phyloP scores from a whole-genome alignment of 1,139 yeast genomes.

The Trichomonascaceae sp. region DNA sequence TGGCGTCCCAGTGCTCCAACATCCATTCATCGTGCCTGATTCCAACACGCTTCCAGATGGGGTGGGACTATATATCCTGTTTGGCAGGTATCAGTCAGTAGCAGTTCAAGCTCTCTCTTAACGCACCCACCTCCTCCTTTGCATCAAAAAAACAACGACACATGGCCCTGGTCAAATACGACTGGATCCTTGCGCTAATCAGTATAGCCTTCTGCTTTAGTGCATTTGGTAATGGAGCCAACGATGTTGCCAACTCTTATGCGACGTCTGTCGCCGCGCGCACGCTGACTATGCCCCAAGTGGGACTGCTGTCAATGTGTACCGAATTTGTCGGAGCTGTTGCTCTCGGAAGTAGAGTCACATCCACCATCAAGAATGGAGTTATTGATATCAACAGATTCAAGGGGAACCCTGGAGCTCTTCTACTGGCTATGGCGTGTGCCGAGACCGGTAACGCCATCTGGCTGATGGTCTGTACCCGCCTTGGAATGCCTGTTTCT shows the following conservation, averaged over 20 bases:
- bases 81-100: no score
- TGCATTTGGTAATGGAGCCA: conserved; percentile 78
- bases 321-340: conserved; percentile 70
- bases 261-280: conserved; percentile 58
- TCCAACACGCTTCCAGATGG: no score
- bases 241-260: conserved; percentile 72
- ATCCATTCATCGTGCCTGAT: no score
- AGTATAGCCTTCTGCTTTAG: conserved; percentile 56
- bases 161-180: conserved; percentile 41
- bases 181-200: conserved; percentile 54
- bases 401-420: conserved; percentile 46
- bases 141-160: no score
- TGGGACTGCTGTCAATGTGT: conserved; percentile 53
- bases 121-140: no score
- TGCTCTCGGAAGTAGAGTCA: conserved; percentile 54
- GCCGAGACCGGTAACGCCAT: conserved; percentile 65
- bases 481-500: conserved; percentile 61
- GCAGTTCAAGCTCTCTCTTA: no score
- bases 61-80: no score
- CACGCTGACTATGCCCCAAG: conserved; percentile 61
- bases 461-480: conserved; percentile 60
- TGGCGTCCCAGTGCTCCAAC: no score
- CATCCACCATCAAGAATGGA: conserved; percentile 54
- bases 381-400: conserved; percentile 43
- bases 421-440: conserved; percentile 65